A percentile compares a stretch with the other conserved stretches of the same genome.
phyloP scores from a whole-genome alignment of 345 rosid genomes.

The Ceriops tagal region DNA sequence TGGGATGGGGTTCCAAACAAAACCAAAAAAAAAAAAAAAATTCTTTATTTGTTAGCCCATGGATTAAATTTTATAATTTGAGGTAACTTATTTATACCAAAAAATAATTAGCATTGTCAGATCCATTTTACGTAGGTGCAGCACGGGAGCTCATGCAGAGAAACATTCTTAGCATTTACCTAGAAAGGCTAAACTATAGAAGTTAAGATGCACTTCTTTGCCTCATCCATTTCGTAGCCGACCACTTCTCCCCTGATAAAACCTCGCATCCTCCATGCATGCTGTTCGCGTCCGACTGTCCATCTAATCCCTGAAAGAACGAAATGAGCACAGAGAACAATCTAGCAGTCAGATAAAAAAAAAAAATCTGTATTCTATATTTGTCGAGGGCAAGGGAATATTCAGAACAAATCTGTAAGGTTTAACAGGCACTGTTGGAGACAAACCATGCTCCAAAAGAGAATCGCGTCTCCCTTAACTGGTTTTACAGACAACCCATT shows the following conservation, averaged over 20 bases:
- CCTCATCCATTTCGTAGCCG: conserved; percentile 98
- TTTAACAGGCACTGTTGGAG: conserved; percentile 10
- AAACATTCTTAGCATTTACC: background rate
- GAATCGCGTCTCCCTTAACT: conserved; percentile 80
- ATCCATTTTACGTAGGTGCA: background rate
- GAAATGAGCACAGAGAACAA: background rate
- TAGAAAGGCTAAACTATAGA: background rate
- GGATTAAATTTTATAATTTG: background rate
- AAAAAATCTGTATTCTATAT: background rate
- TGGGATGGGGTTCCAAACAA: too few relatives aligned
- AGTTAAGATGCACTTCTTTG: conserved; percentile 52
- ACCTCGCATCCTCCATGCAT: conserved; percentile 95
- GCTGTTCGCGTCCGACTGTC: conserved; percentile 78
- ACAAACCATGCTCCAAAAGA: conserved; percentile 99
- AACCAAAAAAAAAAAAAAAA: too few relatives aligned
- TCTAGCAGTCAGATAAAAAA: background rate
- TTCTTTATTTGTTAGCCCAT: too few relatives aligned
- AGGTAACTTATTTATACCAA: background rate
- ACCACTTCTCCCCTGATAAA: conserved; percentile 84
- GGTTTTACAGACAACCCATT: conserved; percentile 90
- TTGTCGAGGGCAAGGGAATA: background rate
- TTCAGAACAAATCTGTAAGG: background rate
- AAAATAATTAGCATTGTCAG: conserved; percentile 4
- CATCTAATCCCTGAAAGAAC: conserved; percentile 61
- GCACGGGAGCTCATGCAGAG: background rate